Conservation (phyloP, 2,329 filamentous ascomycete species). For the Harringtonia aguacate region DNA sequence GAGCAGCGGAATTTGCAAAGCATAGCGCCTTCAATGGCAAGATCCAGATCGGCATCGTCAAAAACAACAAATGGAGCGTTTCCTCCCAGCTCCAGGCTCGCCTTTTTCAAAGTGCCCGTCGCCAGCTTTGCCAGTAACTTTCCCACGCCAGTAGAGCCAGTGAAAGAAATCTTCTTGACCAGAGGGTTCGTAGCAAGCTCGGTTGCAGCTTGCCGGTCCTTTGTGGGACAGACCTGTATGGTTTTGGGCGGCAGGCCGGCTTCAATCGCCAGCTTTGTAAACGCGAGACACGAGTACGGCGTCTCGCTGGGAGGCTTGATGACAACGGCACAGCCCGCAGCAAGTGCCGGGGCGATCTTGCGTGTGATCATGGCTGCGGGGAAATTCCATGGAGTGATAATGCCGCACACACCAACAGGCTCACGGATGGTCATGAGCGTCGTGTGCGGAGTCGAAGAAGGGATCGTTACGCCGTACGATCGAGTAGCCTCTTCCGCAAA, state of each 20-base stretch:
- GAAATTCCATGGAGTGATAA: constrained; percentile 61
- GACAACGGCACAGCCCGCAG: constrained; percentile 61
- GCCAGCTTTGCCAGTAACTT: constrained; percentile 45
- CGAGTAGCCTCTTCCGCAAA: constrained; percentile 50
- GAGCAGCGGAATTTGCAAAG: constrained; percentile 18
- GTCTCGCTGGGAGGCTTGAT: constrained; percentile 62
- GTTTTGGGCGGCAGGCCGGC: constrained; percentile 59
- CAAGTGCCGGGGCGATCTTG: constrained; percentile 40
- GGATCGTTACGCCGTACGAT: constrained; percentile 49
- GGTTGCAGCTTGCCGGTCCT: constrained; percentile 5
- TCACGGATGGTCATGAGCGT: constrained; percentile 53
- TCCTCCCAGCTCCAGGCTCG: constrained; percentile 55
- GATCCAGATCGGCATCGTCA: constrained; percentile 50
- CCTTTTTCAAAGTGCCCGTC: constrained; percentile 51
- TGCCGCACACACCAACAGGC: constrained; percentile 55
- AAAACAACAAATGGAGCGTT: constrained; percentile 53
- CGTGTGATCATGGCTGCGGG: constrained; percentile 38
- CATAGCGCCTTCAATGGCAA: constrained; percentile 41
- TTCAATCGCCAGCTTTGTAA: constrained; percentile 52
- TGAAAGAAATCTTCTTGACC: constrained; percentile 50
- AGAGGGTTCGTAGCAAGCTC: constrained; percentile 5
- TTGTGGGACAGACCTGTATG: constrained; percentile 22
- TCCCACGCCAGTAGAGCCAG: constrained; percentile 50
- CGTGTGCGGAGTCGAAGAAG: constrained; percentile 46
- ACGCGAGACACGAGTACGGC: constrained; percentile 54